phyloP scores from a whole-genome alignment of 2,329 filamentous ascomycete species.

The Diplodia mutila region DNA sequence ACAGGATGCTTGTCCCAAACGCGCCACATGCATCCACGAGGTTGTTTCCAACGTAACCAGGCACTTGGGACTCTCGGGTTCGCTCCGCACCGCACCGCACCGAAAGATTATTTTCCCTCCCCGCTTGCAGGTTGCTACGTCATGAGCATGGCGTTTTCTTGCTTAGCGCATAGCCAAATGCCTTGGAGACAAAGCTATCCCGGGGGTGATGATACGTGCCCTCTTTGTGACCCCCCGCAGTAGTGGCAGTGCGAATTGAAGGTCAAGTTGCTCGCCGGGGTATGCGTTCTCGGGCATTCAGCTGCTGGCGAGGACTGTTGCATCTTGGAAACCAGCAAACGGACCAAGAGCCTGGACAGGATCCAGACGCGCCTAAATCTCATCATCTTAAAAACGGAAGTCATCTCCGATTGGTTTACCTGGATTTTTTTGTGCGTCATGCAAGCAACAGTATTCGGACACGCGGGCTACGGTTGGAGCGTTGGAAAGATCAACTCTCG shows the following conservation, averaged over 20 bases:
- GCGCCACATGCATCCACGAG: neutral
- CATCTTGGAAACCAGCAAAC: neutral
- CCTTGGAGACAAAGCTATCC: too few species aligned
- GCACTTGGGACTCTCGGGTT: neutral
- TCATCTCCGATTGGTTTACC: slow-evolving; percentile 10
- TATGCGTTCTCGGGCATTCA: neutral
- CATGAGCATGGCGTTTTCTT: neutral
- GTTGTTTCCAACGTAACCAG: neutral
- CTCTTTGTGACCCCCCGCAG: neutral
- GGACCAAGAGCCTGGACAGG: neutral
- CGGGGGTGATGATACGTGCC: neutral
- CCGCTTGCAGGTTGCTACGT: neutral
- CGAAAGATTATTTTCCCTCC: neutral
- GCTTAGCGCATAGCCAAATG: neutral
- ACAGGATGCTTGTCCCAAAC: neutral
- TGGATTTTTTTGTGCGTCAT: neutral
- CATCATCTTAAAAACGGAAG: neutral
- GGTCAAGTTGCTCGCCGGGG: neutral
- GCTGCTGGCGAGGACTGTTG: neutral
- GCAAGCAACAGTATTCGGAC: slow-evolving; percentile 1
- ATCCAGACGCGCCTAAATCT: neutral
- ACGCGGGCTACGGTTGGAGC: neutral
- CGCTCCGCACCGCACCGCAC: too few species aligned
- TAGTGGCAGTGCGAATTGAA: neutral
- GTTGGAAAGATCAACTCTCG: neutral